Percentiles rank a stretch among this genome's conserved stretches.
Conservation (phyloP, 352 stramenopile genomes). For the Pythium coloratum region DNA sequence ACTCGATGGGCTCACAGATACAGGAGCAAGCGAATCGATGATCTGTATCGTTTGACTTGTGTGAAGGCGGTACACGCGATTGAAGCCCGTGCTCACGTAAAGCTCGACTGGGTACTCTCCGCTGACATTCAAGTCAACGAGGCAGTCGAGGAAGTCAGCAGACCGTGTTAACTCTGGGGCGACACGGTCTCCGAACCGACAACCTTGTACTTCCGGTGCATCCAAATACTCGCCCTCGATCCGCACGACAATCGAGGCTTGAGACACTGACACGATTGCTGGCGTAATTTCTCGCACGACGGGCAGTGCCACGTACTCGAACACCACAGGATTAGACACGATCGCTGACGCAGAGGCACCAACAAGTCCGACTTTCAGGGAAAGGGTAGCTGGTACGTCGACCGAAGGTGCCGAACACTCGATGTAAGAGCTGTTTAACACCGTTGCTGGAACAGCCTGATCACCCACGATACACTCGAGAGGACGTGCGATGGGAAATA, state of each 20-base stretch:
- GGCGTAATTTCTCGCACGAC: background rate
- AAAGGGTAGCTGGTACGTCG: background rate
- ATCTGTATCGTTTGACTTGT: constrained; percentile 9
- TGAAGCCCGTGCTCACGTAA: background rate
- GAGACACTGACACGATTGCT: background rate
- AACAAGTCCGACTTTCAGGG: constrained; percentile 3
- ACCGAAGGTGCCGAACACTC: constrained; percentile 15
- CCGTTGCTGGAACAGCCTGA: background rate
- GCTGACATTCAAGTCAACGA: background rate
- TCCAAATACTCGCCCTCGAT: constrained; percentile 9
- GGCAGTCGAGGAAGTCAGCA: constrained; percentile 1
- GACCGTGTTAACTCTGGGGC: background rate
- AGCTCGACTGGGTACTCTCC: constrained; percentile 9
- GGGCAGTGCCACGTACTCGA: constrained; percentile 10
- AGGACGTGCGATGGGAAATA: constrained; percentile 13
- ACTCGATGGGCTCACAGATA: constrained; percentile 8
- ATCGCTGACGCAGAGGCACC: background rate
- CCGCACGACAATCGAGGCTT: constrained; percentile 7
- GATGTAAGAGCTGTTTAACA: constrained; percentile 20
- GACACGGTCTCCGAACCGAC: constrained; percentile 1
- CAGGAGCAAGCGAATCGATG: constrained; percentile 8
- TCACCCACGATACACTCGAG: constrained; percentile 16
- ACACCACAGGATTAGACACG: constrained; percentile 2
- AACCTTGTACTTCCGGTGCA: constrained; percentile 1
- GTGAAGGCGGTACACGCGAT: background rate